A percentile compares a stretch with the other conserved stretches of the same genome.
Conservation (phyloP, 2,329 filamentous ascomycete genomes). For the Pyrenophora tritici-repentis region DNA sequence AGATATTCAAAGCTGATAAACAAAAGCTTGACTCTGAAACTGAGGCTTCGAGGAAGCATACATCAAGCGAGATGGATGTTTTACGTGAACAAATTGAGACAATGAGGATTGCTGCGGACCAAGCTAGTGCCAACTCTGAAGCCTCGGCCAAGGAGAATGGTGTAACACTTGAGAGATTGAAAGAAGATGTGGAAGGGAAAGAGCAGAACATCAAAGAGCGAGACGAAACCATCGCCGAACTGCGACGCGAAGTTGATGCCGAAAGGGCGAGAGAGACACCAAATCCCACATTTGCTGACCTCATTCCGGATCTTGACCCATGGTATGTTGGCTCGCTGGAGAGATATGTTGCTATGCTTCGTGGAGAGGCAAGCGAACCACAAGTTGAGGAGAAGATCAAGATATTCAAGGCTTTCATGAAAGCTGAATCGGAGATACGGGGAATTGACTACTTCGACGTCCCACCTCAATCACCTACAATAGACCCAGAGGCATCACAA, state of each 20-base stretch:
- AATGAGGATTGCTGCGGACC: constrained; percentile 21
- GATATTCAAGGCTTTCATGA: constrained; percentile 57
- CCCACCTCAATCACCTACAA: constrained; percentile 23
- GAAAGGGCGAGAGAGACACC: constrained; percentile 31
- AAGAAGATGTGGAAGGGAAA: constrained; percentile 43
- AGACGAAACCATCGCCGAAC: constrained; percentile 3
- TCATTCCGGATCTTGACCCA: constrained; percentile 60
- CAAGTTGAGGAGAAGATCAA: constrained; percentile 59
- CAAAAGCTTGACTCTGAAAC: constrained; percentile 25
- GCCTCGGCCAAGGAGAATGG: constrained; percentile 35
- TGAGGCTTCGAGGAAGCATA: constrained; percentile 24
- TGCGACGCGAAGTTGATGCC: constrained; percentile 19
- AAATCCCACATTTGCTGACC: constrained; percentile 36
- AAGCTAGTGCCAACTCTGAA: constrained; percentile 31
- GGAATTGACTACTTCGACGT: constrained; percentile 52
- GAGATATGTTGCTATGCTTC: constrained; percentile 60
- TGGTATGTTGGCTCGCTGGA: constrained; percentile 62
- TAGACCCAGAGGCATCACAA: constrained; percentile 5
- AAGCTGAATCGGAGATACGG: constrained; percentile 38
- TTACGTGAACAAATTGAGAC: constrained; percentile 30
- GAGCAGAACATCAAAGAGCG: constrained; percentile 12
- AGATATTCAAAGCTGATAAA: constrained; percentile 13
- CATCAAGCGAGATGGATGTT: constrained; percentile 20
- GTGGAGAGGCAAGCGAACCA: constrained; percentile 53
- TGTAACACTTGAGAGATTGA: constrained; percentile 36